phyloP scores from a whole-genome alignment of 176 grass and related monocot genomes.

The Zizania latifolia region DNA sequence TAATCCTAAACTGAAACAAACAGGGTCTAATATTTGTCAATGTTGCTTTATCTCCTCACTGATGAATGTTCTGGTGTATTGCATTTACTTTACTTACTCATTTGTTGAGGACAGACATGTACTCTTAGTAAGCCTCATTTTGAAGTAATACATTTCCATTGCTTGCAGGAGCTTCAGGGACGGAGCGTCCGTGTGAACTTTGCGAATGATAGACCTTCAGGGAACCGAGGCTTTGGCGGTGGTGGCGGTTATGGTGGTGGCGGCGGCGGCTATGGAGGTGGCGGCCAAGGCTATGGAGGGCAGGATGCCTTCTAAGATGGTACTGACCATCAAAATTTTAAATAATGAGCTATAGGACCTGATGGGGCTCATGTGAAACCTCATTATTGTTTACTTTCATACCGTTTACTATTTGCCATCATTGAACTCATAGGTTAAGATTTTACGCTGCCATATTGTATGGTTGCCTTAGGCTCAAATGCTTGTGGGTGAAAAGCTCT shows the following conservation, averaged over 20 bases:
- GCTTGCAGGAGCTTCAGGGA: conserved; percentile 55
- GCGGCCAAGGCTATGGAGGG: conserved; percentile 3
- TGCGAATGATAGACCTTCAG: conserved; percentile 50
- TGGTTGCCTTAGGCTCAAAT: not conserved
- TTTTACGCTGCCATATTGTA: not conserved
- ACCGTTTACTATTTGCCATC: not conserved
- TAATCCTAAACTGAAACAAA: too few relatives aligned
- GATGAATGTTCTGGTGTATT: not conserved
- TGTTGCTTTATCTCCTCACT: not conserved
- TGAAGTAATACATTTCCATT: not conserved
- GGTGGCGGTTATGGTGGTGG: not conserved
- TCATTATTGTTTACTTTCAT: not conserved
- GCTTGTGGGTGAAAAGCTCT: too few relatives aligned
- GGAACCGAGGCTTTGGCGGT: not conserved
- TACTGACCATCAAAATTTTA: not conserved
- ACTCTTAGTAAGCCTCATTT: not conserved
- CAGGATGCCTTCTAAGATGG: not conserved
- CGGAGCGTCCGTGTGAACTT: conserved; percentile 62
- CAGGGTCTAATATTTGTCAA: too few relatives aligned
- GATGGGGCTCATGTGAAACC: conserved; percentile 24
- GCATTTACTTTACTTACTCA: not conserved
- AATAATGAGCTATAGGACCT: conserved; percentile 38
- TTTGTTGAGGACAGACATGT: not conserved
- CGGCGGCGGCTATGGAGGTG: not conserved
- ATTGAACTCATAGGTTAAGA: not conserved